Percentiles rank a stretch among this genome's conserved stretches.
Evolutionary conservation across 805 yeast species (phyloP).

Genomic region (Wickerhamiella nectarea): DNA sequence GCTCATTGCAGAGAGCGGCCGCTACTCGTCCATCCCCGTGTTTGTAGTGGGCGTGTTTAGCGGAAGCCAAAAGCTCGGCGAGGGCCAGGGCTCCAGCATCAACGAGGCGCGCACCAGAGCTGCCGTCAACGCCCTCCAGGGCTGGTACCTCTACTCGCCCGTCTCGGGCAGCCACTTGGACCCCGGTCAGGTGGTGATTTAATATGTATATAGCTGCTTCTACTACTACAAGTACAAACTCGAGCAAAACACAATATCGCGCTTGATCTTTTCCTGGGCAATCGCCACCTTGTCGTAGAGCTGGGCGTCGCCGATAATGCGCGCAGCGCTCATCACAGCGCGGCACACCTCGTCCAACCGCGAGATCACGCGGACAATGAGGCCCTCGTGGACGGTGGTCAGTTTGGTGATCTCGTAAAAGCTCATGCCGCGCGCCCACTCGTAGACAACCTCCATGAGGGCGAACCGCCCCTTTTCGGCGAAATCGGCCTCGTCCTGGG

Average conservation of each 20-base stretch:
- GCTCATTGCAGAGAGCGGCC: constrained; percentile 85
- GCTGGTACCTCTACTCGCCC: constrained; percentile 87
- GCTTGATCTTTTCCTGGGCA: constrained; percentile 87
- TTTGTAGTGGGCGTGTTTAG: constrained; percentile 84
- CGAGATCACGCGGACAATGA: constrained; percentile 90
- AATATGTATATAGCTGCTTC: constrained; percentile 5
- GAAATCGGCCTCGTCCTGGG: constrained; percentile 76
- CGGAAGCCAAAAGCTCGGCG: constrained; percentile 74
- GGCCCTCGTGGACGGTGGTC: constrained; percentile 87
- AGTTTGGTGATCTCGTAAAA: constrained; percentile 83
- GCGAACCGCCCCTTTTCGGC: constrained; percentile 76
- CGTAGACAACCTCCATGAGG: constrained; percentile 84
- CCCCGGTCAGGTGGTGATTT: constrained; percentile 20
- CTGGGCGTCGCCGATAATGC: constrained; percentile 87
- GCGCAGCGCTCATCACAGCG: constrained; percentile 84
- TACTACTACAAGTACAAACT: constrained; percentile 58
- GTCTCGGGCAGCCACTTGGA: constrained; percentile 28
- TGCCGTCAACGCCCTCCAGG: constrained; percentile 76
- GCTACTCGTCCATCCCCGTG: constrained; percentile 69
- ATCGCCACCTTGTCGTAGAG: constrained; percentile 77
- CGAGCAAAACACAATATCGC: constrained; percentile 96
- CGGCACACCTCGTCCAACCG: constrained; percentile 90
- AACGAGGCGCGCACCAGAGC: constrained; percentile 88
- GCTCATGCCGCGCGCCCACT: constrained; percentile 93
- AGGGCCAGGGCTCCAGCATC: constrained; percentile 84